Conservation (phyloP, 1,139 yeast species). For the Blastobotrys malaysiensis region DNA sequence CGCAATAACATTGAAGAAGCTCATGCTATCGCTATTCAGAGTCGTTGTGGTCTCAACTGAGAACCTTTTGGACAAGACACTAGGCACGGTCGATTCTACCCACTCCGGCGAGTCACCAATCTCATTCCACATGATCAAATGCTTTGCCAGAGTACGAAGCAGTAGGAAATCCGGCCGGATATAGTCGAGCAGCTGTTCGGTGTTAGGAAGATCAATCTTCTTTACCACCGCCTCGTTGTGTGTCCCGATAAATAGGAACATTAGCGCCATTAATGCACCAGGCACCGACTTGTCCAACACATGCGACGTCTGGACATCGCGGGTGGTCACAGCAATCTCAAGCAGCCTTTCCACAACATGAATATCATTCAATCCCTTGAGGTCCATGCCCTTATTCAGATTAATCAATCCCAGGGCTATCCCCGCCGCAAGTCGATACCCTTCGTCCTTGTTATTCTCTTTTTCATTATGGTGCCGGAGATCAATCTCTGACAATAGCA, state of each 20-base stretch:
- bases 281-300: slow-evolving; percentile 70
- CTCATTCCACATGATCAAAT: slow-evolving; percentile 73
- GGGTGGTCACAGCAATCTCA: slow-evolving; percentile 53
- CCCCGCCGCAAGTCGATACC: slow-evolving; percentile 85
- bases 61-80: slow-evolving; percentile 34
- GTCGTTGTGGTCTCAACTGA: slow-evolving; percentile 25
- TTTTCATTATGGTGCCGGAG: slow-evolving; percentile 11
- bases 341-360: slow-evolving; percentile 64
- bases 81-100: slow-evolving; percentile 52
- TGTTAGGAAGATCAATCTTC: slow-evolving; percentile 58
- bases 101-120: slow-evolving; percentile 52
- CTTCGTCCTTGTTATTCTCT: slow-evolving; percentile 45
- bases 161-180: slow-evolving; percentile 75
- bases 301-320: slow-evolving; percentile 63
- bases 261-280: slow-evolving; percentile 76
- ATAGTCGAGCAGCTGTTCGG: slow-evolving; percentile 60
- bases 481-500: slow-evolving; percentile 42
- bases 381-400: slow-evolving; percentile 66
- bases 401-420: slow-evolving; percentile 84
- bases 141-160: slow-evolving; percentile 60
- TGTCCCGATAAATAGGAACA: slow-evolving; percentile 68
- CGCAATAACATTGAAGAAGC: slow-evolving; percentile 61
- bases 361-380: slow-evolving; percentile 60
- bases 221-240: slow-evolving; percentile 55
- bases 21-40: slow-evolving; percentile 59